Base-by-base conservation (phyloP, 257 asterid species). In the Petrea volubilis region DNA sequence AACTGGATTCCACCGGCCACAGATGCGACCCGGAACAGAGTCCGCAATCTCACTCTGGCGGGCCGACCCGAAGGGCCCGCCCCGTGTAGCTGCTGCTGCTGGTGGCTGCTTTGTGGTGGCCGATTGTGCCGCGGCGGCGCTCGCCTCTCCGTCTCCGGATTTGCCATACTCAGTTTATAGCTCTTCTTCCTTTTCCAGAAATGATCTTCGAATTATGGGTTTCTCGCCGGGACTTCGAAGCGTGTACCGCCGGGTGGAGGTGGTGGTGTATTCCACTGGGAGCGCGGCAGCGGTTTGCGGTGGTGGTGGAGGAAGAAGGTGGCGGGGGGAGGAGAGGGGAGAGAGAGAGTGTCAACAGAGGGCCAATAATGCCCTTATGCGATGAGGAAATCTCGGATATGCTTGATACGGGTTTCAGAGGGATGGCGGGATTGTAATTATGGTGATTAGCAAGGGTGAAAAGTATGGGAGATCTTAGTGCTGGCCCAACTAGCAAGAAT, bases 1-100 rank as follows among this genome's bases (percentile, higher is more conserved):
- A 90, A 93, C 77, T 93, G 98, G n/a, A 93, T 91, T 33, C 98
- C 98, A 67, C 96, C 77, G 1, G 97, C 96, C 7, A 93, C 90
- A 3, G 98, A 88, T 0, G 98, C 84, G 1, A 88, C 86, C 49
- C 97, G 93, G 34, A 93, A 74, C 2, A 93, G 88, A 0, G 84
- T 77, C 0, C 90, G 78, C 20, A 93, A 71, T 34, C 76, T 79
- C 43, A 84, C 90, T 27, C 85, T 34, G 11, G 68, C 25, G 0
- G 73, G 28, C 64, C 40, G 55, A 40, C 28, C 10, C 21, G 31
- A 12, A 1, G 66, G 25, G 46, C 50, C 40, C 25, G 60, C 24
- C n/a, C 63, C 40, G 9, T 5, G 44, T 0, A 24, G 41, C 11
- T 38, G 43, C 43, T 38, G n/a, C n/a, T 6, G 60, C 24, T 8